These are phyloP conservation scores for Condylostoma magnum DNA, from an alignment of 169 alveolate genomes.

Conservation along the genomic window DNA sequence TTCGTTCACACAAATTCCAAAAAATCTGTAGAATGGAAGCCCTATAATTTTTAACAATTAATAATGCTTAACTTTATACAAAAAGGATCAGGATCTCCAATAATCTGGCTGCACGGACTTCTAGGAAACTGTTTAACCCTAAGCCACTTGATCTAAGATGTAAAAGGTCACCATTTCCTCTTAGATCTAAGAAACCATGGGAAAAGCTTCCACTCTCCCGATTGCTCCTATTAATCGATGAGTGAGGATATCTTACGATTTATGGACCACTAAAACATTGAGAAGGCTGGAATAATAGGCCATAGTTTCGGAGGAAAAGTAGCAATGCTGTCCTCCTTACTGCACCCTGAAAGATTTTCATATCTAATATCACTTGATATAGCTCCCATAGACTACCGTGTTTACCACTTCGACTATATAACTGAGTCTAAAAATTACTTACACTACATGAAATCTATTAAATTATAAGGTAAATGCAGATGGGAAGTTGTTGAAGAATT, in stretches of 20 bases:
- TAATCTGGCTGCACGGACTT: neutral
- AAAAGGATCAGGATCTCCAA: neutral
- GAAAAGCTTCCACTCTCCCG: neutral
- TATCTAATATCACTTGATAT: neutral
- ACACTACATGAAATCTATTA: neutral
- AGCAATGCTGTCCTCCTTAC: neutral
- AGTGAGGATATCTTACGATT: neutral
- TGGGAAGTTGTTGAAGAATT: neutral
- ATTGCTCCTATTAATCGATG: neutral
- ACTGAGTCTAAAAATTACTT: neutral
- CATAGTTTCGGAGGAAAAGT: neutral
- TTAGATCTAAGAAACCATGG: conserved; percentile 3
- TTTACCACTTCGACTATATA: neutral
- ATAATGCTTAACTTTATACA: no score
- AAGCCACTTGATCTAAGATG: neutral
- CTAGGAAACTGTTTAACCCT: neutral
- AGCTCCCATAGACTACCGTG: conserved; percentile 3
- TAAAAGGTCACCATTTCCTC: neutral
- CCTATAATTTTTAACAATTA: no score
- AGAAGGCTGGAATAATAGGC: neutral
- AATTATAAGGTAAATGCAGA: neutral
- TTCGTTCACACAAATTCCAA: no score
- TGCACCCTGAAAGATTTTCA: neutral
- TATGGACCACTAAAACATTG: neutral
- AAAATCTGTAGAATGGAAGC: no score